These are phyloP conservation scores for Globisporangium heterothallicum DNA, from an alignment of 352 stramenopile genomes.

Conservation along the genomic window DNA sequence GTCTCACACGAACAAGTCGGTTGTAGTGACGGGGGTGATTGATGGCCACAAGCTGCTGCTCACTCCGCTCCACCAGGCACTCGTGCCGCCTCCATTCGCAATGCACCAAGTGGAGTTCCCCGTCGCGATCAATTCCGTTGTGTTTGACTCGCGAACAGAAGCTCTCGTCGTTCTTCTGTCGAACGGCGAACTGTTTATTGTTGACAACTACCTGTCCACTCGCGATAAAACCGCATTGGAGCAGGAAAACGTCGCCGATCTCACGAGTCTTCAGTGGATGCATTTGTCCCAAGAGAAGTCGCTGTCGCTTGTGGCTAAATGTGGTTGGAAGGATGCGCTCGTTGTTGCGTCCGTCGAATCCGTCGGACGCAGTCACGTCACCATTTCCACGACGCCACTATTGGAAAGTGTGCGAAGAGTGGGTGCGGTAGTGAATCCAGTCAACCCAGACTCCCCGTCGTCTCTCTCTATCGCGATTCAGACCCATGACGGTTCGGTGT, in stretches of 20 bases:
- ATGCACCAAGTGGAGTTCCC: slow-evolving; percentile 36
- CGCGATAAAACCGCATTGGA: slow-evolving; percentile 2
- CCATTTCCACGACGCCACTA: slow-evolving; percentile 1
- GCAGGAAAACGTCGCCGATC: background rate
- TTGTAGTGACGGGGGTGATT: slow-evolving; percentile 49
- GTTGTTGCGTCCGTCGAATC: slow-evolving; percentile 4
- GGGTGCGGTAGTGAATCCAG: slow-evolving; percentile 3
- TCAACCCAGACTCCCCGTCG: background rate
- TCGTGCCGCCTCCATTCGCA: slow-evolving; percentile 67
- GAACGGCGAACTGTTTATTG: slow-evolving; percentile 34
- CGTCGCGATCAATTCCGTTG: slow-evolving; percentile 41
- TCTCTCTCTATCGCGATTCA: slow-evolving; percentile 24
- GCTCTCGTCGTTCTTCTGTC: slow-evolving; percentile 33
- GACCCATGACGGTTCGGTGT: slow-evolving; percentile 32
- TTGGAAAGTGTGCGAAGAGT: slow-evolving; percentile 11
- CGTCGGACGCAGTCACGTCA: background rate
- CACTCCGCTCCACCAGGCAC: slow-evolving; percentile 56
- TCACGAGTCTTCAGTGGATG: slow-evolving; percentile 34
- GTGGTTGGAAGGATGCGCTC: slow-evolving; percentile 24
- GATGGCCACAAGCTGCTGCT: slow-evolving; percentile 55
- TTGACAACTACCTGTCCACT: slow-evolving; percentile 34
- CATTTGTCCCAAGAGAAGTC: slow-evolving; percentile 9
- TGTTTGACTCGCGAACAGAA: slow-evolving; percentile 44
- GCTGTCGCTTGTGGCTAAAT: slow-evolving; percentile 26
- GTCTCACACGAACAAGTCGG: slow-evolving; percentile 15